Evolutionary conservation across 2,329 filamentous ascomycete species (phyloP), one percentile per base, ranked within the genome.

Genomic region (Ophiostoma tasmaniense): DNA sequence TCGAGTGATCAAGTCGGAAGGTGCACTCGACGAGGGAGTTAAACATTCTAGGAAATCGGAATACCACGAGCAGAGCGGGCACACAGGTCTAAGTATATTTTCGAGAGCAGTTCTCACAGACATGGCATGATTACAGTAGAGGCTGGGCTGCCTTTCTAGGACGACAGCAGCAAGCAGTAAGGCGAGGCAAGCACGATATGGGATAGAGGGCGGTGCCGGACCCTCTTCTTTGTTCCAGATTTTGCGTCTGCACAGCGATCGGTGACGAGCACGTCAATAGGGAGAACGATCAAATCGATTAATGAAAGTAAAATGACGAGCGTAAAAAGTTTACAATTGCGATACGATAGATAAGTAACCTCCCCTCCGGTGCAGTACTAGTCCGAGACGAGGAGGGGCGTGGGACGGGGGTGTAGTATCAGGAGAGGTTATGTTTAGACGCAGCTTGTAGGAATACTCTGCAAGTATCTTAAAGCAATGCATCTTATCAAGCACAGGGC

Each of bases 361-460:
- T 61, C 55, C 22, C 25, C n/a, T 61, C 25, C 55, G 25, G 55
- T 61, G 55, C 7, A 33, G 55, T 61, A 5, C 55, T 61, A 61
- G 55, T 61, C 55, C 55, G 55, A 61, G 55, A 61, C 55, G 55
- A 61, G n/a, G 55, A 61, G 55, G 55, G 55, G 55, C 14, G 55
- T 61, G 25, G 55, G 55, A 61, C 25, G 55, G 50, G 55, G 55
- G 55, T 61, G 55, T 25, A 14, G 55, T 61, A 61, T 61, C 25
- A 17, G 22, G 55, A 59, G 25, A 28, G 39, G 4, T 45, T 45
- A 17, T 45, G 39, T 45, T 45, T 45, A 20, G 42, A 45, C 39
- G 39, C 17, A 42, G 13, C 14, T 42, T 42, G 33, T 6, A 33
- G 5, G 8, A 33, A 8, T 33, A 8, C 33, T 4, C n/a, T n/a